Evolutionary conservation across 495 filamentous ascomycete genomes (phyloP).

Genomic region (Podospora appendiculata): DNA sequence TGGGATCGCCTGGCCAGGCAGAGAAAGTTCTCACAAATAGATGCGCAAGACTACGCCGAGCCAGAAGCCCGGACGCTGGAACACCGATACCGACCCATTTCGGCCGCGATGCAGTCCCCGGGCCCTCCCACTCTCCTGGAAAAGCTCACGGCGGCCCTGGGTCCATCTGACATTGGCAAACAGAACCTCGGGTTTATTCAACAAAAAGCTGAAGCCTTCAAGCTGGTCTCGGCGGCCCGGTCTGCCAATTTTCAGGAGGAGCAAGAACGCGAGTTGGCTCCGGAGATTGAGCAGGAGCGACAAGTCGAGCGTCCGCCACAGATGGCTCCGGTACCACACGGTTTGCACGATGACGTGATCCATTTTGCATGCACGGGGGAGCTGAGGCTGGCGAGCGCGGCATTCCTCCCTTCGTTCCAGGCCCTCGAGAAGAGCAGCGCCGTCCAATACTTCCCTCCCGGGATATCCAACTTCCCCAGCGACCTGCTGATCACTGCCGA

Average conservation of each 20-base stretch:
- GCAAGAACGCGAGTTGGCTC: constrained; percentile 60
- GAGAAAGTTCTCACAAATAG: constrained; percentile 9
- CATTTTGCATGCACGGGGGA: constrained; percentile 5
- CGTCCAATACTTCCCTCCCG: constrained; percentile 11
- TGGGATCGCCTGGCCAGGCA: constrained; percentile 12
- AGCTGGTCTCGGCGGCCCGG: neutral
- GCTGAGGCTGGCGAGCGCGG: constrained; percentile 10
- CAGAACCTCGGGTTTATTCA: too few relatives aligned
- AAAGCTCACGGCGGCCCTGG: neutral
- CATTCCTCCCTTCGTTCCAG: constrained; percentile 42
- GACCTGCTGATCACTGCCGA: constrained; percentile 48
- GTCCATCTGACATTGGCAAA: too few relatives aligned
- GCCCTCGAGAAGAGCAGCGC: constrained; percentile 24
- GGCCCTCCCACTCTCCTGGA: too few relatives aligned
- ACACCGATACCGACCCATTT: constrained; percentile 6
- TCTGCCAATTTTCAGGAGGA: constrained; percentile 48
- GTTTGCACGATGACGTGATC: constrained; percentile 38
- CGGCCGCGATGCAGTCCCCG: neutral
- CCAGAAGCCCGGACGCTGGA: constrained; percentile 22
- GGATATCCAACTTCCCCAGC: constrained; percentile 26
- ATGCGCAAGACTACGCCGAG: constrained; percentile 39
- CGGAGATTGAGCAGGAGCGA: constrained; percentile 53
- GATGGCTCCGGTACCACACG: constrained; percentile 29
- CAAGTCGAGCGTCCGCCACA: constrained; percentile 43
- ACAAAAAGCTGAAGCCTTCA: neutral